Base-by-base conservation (phyloP, 1,284 basidiomycete genomes). In the Gymnopus androsaceus region DNA sequence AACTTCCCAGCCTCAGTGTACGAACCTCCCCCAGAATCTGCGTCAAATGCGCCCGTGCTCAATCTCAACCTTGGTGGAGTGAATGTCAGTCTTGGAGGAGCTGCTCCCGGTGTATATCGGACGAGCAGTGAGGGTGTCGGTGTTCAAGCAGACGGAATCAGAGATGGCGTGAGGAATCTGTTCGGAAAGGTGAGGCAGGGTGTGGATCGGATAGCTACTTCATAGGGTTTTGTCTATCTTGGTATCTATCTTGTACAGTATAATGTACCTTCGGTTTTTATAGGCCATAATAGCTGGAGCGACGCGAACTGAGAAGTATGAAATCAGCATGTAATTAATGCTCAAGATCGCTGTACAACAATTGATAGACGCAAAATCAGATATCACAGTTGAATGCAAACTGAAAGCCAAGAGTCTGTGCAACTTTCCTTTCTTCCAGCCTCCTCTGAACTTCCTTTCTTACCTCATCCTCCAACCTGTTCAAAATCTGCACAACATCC, bases 61-160 rank as follows among this genome's bases (percentile, higher is more conserved):
- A 95, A 93, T 66, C 78, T 98, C 30, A 93, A 94, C 63, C 81
- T 97, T 27, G 95, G 94, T 6, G 90, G 91, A 0, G 90, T 97
- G 57, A 94, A 94, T 66, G 85, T 98, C 44, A 94, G 87, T 61
- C 81, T 97, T 4, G 94, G 93, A n/a, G 94, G 94, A 9, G 83
- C 80, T 30, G 89, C 88, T 8, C 84, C 88, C 0, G 93, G 93
- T 1, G 83, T 96, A 28, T 96, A 94, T 71, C 77, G 94, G 62
- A 83, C 84, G 36, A 86, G 83, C 62, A 83, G 81, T 11, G 90
- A 88, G 64, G 81, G 81, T 34, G 81, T 87, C 21, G 83, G 84
- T 12, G 82, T 95, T 36, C 91, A 94, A 69, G 82, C 90, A 21
- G 89, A 90, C 62, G 88, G 88, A 1, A 82, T 95, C 59, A 83